Conservation (phyloP, 495 filamentous ascomycete species). For the Penicillium paradoxum region DNA sequence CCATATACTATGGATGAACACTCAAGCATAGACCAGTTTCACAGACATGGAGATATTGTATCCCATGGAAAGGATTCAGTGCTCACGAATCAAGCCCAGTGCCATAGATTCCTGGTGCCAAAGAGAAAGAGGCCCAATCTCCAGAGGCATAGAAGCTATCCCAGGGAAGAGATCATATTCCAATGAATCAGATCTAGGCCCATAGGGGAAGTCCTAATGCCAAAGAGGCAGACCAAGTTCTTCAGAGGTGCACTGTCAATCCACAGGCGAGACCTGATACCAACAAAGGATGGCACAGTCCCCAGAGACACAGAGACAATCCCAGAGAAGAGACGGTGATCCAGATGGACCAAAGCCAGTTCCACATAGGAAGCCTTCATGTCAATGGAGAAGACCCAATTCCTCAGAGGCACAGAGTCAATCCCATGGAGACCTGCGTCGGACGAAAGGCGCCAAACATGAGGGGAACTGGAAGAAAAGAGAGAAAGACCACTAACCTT, state of each 20-base stretch:
- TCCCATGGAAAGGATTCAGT: neutral
- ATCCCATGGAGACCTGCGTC: neutral
- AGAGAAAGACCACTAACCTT: neutral
- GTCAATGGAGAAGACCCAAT: neutral
- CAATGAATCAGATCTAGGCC: no score
- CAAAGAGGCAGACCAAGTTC: no score
- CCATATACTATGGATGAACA: no score
- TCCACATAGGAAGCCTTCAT: neutral
- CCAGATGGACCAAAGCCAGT: neutral
- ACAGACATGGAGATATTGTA: neutral
- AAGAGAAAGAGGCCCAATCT: no score
- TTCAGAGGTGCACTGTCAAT: no score
- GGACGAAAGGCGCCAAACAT: neutral
- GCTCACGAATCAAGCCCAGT: neutral
- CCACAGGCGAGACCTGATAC: no score
- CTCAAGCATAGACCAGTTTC: neutral
- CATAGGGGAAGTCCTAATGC: no score
- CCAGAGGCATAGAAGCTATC: no score
- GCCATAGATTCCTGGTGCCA: neutral
- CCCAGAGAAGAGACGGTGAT: neutral
- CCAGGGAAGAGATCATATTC: no score
- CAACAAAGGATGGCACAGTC: no score
- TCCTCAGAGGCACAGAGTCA: neutral
- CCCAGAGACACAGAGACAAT: neutral
- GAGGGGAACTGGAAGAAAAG: neutral